A percentile compares a stretch with the other conserved stretches of the same genome.
These are phyloP conservation scores for Suillus discolor DNA, from an alignment of 768 basidiomycete genomes.

Conservation along the genomic window DNA sequence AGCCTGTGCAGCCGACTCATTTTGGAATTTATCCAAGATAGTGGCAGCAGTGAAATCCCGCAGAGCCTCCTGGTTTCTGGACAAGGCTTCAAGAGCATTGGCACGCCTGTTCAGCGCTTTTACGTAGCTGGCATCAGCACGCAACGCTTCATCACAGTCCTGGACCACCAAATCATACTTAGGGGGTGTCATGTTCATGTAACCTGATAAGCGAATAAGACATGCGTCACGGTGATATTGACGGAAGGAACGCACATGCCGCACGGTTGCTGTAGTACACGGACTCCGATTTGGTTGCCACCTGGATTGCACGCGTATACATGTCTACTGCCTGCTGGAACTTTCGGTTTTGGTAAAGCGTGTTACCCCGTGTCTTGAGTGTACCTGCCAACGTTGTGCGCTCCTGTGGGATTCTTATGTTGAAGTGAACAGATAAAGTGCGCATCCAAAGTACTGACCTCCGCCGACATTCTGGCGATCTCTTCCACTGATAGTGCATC, in stretches of 20 bases:
- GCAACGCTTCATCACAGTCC: conserved; percentile 89
- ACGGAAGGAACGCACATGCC: conserved; percentile 65
- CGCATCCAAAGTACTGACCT: conserved; percentile 42
- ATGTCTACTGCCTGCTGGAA: conserved; percentile 60
- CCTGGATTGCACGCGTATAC: conserved; percentile 76
- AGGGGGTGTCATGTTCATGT: conserved; percentile 88
- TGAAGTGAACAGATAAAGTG: not conserved
- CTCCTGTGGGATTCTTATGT: conserved; percentile 48
- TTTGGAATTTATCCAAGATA: conserved; percentile 91
- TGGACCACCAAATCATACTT: conserved; percentile 78
- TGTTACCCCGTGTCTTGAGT: conserved; percentile 74
- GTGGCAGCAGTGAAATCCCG: conserved; percentile 96
- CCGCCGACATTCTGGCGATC: conserved; percentile 57
- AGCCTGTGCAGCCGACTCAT: conserved; percentile 70
- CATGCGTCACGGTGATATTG: not conserved
- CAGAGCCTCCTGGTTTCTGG: conserved; percentile 72
- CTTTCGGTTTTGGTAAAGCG: conserved; percentile 64
- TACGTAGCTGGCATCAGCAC: conserved; percentile 81
- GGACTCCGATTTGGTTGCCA: conserved; percentile 80
- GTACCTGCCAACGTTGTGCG: conserved; percentile 60
- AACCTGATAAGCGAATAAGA: conserved; percentile 45
- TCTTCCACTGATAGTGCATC: conserved; percentile 53
- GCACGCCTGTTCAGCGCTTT: conserved; percentile 92
- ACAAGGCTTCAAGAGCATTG: conserved; percentile 78
- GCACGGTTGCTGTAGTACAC: conserved; percentile 98